Base-by-base conservation (phyloP, 2,329 filamentous ascomycete genomes). In the Epicoccum sorghinum region DNA sequence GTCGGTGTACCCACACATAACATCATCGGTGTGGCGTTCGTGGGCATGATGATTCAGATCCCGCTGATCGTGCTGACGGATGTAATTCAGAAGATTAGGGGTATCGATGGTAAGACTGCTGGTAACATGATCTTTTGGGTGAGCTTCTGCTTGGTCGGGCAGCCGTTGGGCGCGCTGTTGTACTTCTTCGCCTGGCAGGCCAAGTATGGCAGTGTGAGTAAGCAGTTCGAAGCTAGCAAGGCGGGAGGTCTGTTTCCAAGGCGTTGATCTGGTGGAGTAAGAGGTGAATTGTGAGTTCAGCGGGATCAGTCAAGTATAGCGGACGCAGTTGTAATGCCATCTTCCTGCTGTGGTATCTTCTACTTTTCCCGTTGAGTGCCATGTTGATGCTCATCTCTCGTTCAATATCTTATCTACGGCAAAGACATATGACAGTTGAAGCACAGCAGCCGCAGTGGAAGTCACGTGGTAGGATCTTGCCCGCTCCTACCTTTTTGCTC, bases 101-200 rank as follows among this genome's bases (percentile, higher is more conserved):
- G 89, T 3, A 85, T 88, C 0, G 85, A 87, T 46, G 90, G 91
- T 5, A 90, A 88, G 65, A 82, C 96, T 7, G 81, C 96, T 25
- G 95, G 95, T 1, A 99, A 99, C 74, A 87, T 88, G 68, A 93
- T 96, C 53, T 99, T 99, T 75, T 98, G 95, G 95, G 82, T 97
- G 18, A 93, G 90, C 10, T 99, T 99, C 71, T 97, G 93, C 61
- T 85, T 98, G 2, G 89, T 99, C 10, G 95, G 95, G 3, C 95
- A 99, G 79, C 95, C 95, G 0, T 84, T 98, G 65, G 95, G 91
- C 1, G 93, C 91, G 0, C 79, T 99, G 56, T 82, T 96, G 72
- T 99, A 99, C 75, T 99, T 97, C 75, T 98, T 98, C 72, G 93
- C 93, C 1, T 99, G 95, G 93, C 93, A 98, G 77, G 91, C 91